Conservation (phyloP, 495 filamentous ascomycete genomes). For the Aspergillus ellipticus region DNA sequence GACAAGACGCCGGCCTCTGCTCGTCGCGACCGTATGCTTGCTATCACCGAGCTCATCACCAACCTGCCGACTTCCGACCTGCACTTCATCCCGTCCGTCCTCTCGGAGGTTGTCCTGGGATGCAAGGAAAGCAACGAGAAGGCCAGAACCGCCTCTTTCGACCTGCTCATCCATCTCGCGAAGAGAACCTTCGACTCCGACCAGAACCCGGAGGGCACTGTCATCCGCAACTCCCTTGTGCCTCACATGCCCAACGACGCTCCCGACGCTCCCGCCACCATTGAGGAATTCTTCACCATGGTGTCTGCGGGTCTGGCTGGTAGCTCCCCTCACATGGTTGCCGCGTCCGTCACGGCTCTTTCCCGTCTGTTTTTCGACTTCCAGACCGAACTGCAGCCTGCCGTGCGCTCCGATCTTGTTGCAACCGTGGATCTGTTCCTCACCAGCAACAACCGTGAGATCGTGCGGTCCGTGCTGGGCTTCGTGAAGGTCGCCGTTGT, state of each 20-base stretch:
- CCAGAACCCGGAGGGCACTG: slow-evolving; percentile 57
- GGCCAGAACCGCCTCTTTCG: slow-evolving; percentile 82
- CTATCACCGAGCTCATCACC: slow-evolving; percentile 72
- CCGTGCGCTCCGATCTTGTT: slow-evolving; percentile 71
- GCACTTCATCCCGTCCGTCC: slow-evolving; percentile 86
- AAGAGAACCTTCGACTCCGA: slow-evolving; percentile 63
- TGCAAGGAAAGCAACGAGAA: slow-evolving; percentile 97
- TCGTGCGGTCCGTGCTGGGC: slow-evolving; percentile 85
- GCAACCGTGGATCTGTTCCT: slow-evolving; percentile 92
- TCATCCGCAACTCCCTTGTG: slow-evolving; percentile 78
- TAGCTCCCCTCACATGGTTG: slow-evolving; percentile 89
- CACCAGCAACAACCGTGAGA: slow-evolving; percentile 91
- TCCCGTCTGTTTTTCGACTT: slow-evolving; percentile 91
- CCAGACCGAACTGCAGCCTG: slow-evolving; percentile 52
- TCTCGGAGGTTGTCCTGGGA: slow-evolving; percentile 89
- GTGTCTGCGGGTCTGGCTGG: slow-evolving; percentile 92
- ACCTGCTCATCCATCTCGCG: slow-evolving; percentile 84
- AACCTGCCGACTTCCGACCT: slow-evolving; percentile 71
- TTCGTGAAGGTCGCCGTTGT: slow-evolving; percentile 96
- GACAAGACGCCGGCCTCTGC: slow-evolving; percentile 83
- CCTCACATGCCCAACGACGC: slow-evolving; percentile 77
- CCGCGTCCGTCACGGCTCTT: slow-evolving; percentile 86
- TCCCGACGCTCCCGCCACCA: slow-evolving; percentile 66
- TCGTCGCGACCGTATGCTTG: slow-evolving; percentile 76
- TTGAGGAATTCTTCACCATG: slow-evolving; percentile 98